Percentiles rank a stretch among this genome's conserved stretches.
phyloP scores from a whole-genome alignment of 1,284 basidiomycete species.

The Ganoderma leucocontextum region DNA sequence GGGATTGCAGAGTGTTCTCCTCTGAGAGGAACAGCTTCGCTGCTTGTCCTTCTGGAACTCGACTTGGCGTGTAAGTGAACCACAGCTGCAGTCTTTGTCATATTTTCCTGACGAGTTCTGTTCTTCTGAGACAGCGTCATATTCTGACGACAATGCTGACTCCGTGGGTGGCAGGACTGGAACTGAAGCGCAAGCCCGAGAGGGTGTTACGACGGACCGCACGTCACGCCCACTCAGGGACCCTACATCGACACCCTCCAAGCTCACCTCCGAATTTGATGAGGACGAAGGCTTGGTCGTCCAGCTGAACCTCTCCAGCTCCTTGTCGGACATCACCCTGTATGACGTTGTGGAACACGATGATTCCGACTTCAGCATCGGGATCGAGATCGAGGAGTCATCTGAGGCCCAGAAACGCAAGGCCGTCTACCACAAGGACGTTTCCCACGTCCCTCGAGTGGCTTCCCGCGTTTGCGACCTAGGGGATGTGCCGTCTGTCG shows the following conservation, averaged over 20 bases:
- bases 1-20: neutral
- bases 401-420: neutral
- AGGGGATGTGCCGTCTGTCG: neutral
- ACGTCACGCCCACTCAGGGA: neutral
- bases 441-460: neutral
- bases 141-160: neutral
- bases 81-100: neutral
- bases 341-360: conserved; percentile 8
- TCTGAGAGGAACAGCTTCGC: conserved; percentile 5
- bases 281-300: neutral
- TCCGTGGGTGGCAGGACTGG: neutral
- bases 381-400: conserved; percentile 17
- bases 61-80: neutral
- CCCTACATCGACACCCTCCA: neutral
- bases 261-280: neutral
- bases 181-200: neutral
- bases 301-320: neutral
- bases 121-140: neutral
- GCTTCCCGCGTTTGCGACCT: neutral
- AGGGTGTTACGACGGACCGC: neutral
- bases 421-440: neutral
- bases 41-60: conserved; percentile 8
- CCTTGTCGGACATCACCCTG: conserved; percentile 1
- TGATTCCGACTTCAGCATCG: conserved; percentile 11
- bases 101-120: neutral